These are phyloP conservation scores for Paramecium bursaria DNA, from an alignment of 73 alveolate genomes.

Conservation along the genomic window DNA sequence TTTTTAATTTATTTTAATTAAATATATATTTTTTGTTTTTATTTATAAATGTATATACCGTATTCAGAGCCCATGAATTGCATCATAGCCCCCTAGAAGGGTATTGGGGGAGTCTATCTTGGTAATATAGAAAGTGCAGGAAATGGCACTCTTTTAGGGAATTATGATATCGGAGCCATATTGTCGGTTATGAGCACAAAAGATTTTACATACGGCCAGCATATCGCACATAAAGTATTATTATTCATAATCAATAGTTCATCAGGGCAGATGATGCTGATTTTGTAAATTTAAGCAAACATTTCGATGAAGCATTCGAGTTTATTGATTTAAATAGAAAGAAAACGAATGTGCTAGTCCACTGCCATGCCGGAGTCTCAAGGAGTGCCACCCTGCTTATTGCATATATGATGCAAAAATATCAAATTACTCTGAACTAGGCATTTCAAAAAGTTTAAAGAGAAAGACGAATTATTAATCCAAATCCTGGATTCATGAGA, in stretches of 20 bases:
- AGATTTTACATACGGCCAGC: slow-evolving; percentile 23
- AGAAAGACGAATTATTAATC: slow-evolving; percentile 73
- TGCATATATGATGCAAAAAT: slow-evolving; percentile 75
- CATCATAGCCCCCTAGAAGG: slow-evolving; percentile 22
- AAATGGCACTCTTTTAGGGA: slow-evolving; percentile 27
- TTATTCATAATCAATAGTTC: not conserved
- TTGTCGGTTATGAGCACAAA: slow-evolving; percentile 50
- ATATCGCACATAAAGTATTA: slow-evolving; percentile 52
- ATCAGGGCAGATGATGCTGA: slow-evolving; percentile 68
- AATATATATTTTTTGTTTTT: not conserved
- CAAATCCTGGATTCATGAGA: slow-evolving; percentile 79
- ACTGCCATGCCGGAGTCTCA: slow-evolving; percentile 81
- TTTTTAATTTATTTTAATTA: not conserved
- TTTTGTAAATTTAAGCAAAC: slow-evolving; percentile 60
- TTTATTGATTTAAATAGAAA: slow-evolving; percentile 38
- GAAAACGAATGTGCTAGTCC: slow-evolving; percentile 74
- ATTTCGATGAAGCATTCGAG: slow-evolving; percentile 18
- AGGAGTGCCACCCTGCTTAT: slow-evolving; percentile 78
- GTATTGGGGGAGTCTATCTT: slow-evolving; percentile 63
- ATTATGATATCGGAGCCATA: slow-evolving; percentile 56
- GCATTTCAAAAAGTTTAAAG: slow-evolving; percentile 68
- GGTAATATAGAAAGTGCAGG: slow-evolving; percentile 69
- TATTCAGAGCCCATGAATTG: slow-evolving; percentile 70
- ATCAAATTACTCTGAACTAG: slow-evolving; percentile 67
- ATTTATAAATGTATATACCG: too few relatives aligned